Conservation (phyloP, 495 filamentous ascomycete genomes). For the Tetracladium setigerum region DNA sequence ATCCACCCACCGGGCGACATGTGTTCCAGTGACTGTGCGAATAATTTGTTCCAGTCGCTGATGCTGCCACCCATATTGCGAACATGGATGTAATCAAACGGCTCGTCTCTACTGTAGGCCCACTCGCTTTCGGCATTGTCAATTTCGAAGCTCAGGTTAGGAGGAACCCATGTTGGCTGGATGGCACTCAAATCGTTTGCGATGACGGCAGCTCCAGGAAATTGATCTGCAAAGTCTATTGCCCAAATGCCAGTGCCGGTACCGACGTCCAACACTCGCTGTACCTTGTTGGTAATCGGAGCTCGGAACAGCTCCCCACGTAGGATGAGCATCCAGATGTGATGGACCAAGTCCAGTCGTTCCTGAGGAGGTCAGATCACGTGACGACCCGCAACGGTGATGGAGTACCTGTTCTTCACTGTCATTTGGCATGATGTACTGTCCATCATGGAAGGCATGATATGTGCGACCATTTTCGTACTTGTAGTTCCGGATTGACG, state of each 20-base stretch:
- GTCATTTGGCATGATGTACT: too few relatives aligned
- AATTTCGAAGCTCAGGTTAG: constrained; percentile 47
- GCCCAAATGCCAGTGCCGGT: constrained; percentile 45
- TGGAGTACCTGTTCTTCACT: too few relatives aligned
- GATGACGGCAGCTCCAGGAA: constrained; percentile 17
- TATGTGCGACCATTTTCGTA: constrained; percentile 12
- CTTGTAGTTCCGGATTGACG: constrained; percentile 31
- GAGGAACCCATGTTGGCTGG: constrained; percentile 32
- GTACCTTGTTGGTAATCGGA: constrained; percentile 20
- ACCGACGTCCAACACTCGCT: constrained; percentile 29
- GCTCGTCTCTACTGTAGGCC: constrained; percentile 38
- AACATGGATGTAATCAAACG: constrained; percentile 47
- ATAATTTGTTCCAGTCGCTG: background rate
- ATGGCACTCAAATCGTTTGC: constrained; percentile 40
- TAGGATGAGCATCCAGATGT: constrained; percentile 28
- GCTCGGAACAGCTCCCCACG: constrained; percentile 24
- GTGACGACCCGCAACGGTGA: too few relatives aligned
- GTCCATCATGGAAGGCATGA: background rate
- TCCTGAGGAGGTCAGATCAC: too few relatives aligned
- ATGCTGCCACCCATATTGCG: constrained; percentile 31
- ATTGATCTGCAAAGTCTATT: constrained; percentile 30
- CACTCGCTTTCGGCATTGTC: constrained; percentile 25
- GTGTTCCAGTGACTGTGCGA: background rate
- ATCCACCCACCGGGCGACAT: constrained; percentile 37
- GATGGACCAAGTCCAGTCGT: constrained; percentile 16